phyloP scores from a whole-genome alignment of 805 yeast genomes.

The Pichia kluyveri region DNA sequence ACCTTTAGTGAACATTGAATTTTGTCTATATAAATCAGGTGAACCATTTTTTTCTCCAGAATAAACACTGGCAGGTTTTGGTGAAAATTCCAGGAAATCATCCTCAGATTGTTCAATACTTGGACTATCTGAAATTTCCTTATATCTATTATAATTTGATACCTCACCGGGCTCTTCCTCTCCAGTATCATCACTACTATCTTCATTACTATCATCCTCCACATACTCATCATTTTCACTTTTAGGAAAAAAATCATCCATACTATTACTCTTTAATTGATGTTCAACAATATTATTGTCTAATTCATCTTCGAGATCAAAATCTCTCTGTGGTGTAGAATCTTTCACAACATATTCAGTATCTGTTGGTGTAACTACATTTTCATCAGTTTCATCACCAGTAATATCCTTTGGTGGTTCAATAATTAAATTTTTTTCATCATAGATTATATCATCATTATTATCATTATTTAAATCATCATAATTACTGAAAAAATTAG shows the following conservation, averaged over 20 bases:
- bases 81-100: not conserved
- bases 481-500: conserved; percentile 1
- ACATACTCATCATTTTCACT: conserved; percentile 2
- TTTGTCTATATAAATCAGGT: conserved; percentile 3
- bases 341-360: not conserved
- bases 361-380: conserved; percentile 2
- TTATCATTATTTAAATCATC: not conserved
- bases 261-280: not conserved
- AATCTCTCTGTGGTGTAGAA: not conserved
- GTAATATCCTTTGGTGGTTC: not conserved
- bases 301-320: conserved; percentile 11
- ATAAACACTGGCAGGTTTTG: not conserved
- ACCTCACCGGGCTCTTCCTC: no score
- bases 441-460: not conserved
- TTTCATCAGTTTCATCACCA: not conserved
- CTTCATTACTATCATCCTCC: not conserved
- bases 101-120: not conserved
- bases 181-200: no score
- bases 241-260: conserved; percentile 9
- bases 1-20: conserved; percentile 1
- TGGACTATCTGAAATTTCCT: not conserved
- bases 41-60: not conserved
- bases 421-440: no score
- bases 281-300: conserved; percentile 4
- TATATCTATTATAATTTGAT: no score